Evolutionary conservation across 2,329 filamentous ascomycete species (phyloP), one percentile per base, ranked within the genome.

Genomic region (Nectriaceae sp.): DNA sequence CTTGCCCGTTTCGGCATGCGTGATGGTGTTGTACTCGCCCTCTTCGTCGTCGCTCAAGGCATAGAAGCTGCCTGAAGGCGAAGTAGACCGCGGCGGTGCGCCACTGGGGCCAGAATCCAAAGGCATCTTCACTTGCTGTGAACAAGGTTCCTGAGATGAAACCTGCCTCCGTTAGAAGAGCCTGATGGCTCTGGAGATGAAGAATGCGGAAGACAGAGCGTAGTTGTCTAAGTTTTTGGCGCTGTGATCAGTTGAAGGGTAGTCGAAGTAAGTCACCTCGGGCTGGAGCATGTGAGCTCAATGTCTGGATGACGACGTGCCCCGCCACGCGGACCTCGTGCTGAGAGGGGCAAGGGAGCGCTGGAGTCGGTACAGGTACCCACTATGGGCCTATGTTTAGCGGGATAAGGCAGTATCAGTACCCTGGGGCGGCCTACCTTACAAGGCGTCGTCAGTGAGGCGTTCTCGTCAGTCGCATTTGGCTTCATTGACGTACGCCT

Each of bases 41-140:
- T 97, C 94, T 55, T 96, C 92, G 65, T 96, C 91, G 75, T 99
- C 95, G 70, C 90, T 96, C 78, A 97, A 78, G 65, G 93, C 93
- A 76, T 96, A 97, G 76, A 93, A 94, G 63, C 90, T 96, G 44
- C 86, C 90, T 3, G 89, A 82, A 2, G 92, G 91, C 29, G 92
- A 97, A 13, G 83, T 60, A 42, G 77, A 63, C 45, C 72, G 71
- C 31, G 60, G 70, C 50, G 59, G 57, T 51, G 56, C 57, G 40
- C 33, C 45, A 52, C 54, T 53, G 38, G 60, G 45, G 45, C 41
- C 44, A 21, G 57, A 57, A 35, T 60, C 51, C 35, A 53, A 53
- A 42, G 60, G 52, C 46, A 57, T 54, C 61, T 61, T 64, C 44
- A 21, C 26, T 45, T 21, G 21, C 38, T 35, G 19, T 20, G 36